Conservation (phyloP, 352 stramenopile genomes). For the Phytophthora pseudosyringae region DNA sequence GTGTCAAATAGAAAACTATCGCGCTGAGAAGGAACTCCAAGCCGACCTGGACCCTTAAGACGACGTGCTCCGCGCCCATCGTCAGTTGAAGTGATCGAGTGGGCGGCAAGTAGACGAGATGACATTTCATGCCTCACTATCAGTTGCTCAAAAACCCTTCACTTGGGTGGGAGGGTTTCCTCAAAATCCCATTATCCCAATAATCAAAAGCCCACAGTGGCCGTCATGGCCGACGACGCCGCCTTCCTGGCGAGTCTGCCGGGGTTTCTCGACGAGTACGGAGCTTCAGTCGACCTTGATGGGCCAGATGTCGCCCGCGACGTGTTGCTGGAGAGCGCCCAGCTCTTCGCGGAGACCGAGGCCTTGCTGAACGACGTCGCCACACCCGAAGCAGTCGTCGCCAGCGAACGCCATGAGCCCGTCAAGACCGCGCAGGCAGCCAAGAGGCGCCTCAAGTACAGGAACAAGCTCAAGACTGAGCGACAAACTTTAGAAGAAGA, state of each 20-base stretch:
- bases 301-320: neutral
- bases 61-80: too few relatives aligned
- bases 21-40: too few relatives aligned
- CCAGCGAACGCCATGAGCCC: neutral
- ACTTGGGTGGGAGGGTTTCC: neutral
- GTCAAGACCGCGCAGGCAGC: conserved; percentile 20
- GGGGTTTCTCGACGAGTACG: conserved; percentile 9
- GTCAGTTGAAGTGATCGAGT: too few relatives aligned
- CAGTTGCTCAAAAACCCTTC: too few relatives aligned
- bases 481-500: conserved; percentile 28
- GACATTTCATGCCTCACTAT: too few relatives aligned
- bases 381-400: neutral
- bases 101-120: too few relatives aligned
- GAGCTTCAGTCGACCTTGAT: neutral
- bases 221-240: conserved; percentile 7
- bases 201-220: neutral
- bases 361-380: conserved; percentile 1
- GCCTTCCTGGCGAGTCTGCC: conserved; percentile 14
- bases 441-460: conserved; percentile 31
- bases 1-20: too few relatives aligned
- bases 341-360: conserved; percentile 28
- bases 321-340: conserved; percentile 11
- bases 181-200: neutral
- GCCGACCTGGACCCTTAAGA: too few relatives aligned
- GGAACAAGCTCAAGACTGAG: conserved; percentile 37